phyloP scores from a whole-genome alignment of 257 asterid species.

The Scutellaria barbata region DNA sequence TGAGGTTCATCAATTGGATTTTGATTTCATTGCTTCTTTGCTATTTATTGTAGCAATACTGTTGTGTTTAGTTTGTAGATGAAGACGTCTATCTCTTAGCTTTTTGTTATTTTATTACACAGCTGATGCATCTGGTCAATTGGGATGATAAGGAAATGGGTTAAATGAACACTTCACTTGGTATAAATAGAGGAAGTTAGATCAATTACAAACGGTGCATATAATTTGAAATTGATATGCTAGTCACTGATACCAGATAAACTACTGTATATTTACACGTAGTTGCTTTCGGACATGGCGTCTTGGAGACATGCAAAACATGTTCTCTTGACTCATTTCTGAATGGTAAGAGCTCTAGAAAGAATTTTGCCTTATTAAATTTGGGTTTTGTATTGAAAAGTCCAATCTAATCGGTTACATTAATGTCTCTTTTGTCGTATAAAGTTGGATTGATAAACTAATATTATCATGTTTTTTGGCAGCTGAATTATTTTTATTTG shows the following conservation, averaged over 20 bases:
- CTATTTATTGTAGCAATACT: background rate
- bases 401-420: background rate
- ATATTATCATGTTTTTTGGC: constrained; percentile 21
- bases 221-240: no score
- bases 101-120: constrained; percentile 8
- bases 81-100: background rate
- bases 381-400: background rate
- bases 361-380: background rate
- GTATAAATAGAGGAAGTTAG: background rate
- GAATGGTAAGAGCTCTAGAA: background rate
- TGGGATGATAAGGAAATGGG: background rate
- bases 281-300: no score
- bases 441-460: constrained; percentile 16
- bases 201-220: background rate
- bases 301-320: no score
- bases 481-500: constrained; percentile 31
- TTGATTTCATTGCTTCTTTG: constrained; percentile 18
- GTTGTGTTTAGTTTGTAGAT: constrained; percentile 11
- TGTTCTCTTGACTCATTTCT: no score
- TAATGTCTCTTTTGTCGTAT: background rate
- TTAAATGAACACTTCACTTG: no score
- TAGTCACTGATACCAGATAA: no score
- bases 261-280: no score
- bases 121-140: constrained; percentile 3
- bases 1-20: background rate